A percentile compares a stretch with the other conserved stretches of the same genome.
phyloP scores from a whole-genome alignment of 805 yeast genomes.

The Metschnikowia peoriensis region DNA sequence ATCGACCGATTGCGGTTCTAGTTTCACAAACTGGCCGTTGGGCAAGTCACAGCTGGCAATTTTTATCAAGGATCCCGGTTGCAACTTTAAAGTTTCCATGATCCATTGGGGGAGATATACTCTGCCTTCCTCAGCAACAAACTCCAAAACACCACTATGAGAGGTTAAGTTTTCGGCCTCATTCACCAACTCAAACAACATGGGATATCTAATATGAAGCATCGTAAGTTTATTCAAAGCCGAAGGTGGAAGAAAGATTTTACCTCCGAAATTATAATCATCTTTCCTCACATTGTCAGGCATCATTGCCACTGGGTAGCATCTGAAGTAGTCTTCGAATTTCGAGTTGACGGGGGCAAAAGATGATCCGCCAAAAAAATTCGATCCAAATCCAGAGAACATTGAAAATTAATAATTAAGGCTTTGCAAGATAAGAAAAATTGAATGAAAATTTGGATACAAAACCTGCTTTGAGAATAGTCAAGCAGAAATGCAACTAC shows the following conservation, averaged over 20 bases:
- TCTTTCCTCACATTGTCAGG: constrained; percentile 69
- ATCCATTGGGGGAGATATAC: constrained; percentile 96
- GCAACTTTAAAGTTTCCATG: constrained; percentile 70
- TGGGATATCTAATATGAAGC: constrained; percentile 92
- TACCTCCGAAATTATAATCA: constrained; percentile 90
- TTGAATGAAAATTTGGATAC: too few relatives aligned
- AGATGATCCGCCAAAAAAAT: constrained; percentile 34
- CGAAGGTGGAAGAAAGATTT: constrained; percentile 90
- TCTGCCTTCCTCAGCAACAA: constrained; percentile 96
- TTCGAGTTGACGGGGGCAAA: constrained; percentile 33
- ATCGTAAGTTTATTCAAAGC: constrained; percentile 85
- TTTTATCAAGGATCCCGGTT: constrained; percentile 79
- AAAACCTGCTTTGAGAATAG: neutral
- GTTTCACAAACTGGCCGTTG: constrained; percentile 82
- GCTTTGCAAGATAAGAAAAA: too few relatives aligned
- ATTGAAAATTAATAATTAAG: constrained; percentile 13
- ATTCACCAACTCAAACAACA: constrained; percentile 80
- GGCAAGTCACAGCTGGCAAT: constrained; percentile 78
- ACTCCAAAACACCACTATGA: constrained; percentile 94
- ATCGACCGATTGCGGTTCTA: constrained; percentile 93
- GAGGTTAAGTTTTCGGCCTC: constrained; percentile 61
- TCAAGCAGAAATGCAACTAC: neutral
- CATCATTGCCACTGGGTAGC: constrained; percentile 92
- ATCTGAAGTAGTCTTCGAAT: constrained; percentile 86
- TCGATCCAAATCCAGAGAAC: constrained; percentile 45